These are phyloP conservation scores for Fusarium austroafricanum DNA, from an alignment of 2,329 filamentous ascomycete species.

Conservation along the genomic window DNA sequence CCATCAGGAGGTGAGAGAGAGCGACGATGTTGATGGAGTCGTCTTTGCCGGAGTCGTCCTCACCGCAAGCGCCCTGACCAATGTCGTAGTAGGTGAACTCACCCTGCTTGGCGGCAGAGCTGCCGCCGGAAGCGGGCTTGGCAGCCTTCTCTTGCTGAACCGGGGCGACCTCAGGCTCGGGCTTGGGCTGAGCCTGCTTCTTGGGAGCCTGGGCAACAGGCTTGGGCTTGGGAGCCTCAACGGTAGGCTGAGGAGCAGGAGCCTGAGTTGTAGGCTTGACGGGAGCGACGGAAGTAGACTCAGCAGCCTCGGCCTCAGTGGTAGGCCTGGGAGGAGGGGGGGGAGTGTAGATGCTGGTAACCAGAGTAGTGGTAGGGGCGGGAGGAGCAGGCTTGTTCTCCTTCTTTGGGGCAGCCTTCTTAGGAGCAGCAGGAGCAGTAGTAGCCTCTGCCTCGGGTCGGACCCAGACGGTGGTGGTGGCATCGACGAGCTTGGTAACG, in stretches of 20 bases:
- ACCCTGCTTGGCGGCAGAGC: slow-evolving; percentile 58
- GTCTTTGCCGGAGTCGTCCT: slow-evolving; percentile 68
- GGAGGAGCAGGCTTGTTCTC: slow-evolving; percentile 37
- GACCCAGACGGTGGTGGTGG: slow-evolving; percentile 60
- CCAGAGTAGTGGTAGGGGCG: slow-evolving; percentile 38
- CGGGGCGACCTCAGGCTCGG: slow-evolving; percentile 34
- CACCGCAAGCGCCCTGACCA: slow-evolving; percentile 75
- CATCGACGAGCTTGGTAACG: slow-evolving; percentile 62
- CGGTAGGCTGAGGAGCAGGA: slow-evolving; percentile 14
- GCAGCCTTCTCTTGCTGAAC: slow-evolving; percentile 33
- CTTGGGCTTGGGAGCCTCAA: slow-evolving; percentile 27
- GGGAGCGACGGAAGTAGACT: slow-evolving; percentile 37
- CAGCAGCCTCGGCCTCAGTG: slow-evolving; percentile 9
- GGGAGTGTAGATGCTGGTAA: slow-evolving; percentile 37
- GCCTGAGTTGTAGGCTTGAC: slow-evolving; percentile 41
- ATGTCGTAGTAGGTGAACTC: slow-evolving; percentile 81
- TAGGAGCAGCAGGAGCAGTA: slow-evolving; percentile 34
- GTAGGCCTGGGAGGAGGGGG: slow-evolving; percentile 35
- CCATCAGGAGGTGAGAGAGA: slow-evolving; percentile 74
- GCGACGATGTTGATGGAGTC: slow-evolving; percentile 72
- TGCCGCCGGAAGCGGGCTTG: slow-evolving; percentile 27
- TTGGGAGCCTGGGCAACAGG: slow-evolving; percentile 17
- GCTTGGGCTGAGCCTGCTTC: slow-evolving; percentile 18
- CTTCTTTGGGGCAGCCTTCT: slow-evolving; percentile 30
- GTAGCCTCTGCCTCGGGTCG: slow-evolving; percentile 49